Evolutionary conservation across 129 eudicot species (phyloP), one percentile per base, ranked within the genome.

Genomic region (Flaveria brownii): DNA sequence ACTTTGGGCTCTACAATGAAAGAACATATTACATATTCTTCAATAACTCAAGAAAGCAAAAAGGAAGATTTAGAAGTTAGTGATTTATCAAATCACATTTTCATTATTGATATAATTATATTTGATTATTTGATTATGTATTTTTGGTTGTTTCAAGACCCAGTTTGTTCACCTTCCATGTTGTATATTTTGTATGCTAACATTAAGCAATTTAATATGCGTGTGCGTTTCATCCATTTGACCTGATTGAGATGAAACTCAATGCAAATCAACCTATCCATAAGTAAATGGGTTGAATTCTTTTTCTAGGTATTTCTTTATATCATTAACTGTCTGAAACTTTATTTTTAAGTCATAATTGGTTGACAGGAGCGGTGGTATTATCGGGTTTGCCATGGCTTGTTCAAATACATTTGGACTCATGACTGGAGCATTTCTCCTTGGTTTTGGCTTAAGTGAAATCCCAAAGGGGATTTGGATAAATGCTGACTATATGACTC

Each of bases 351-450:
- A 30, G 36, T 51, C 55, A 52, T 52, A 11, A 69, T 52, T 50
- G 66, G 42, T 73, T 81, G 73, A 59, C 69, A 93, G 98, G 98
- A 54, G 85, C 30, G 96, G 96, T 49, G 87, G 92, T 68, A 87
- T 88, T 5, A 87, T 87, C 54, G 98, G 96, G 62, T 90, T 87
- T 70, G 98, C 96, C 23, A 93, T 93, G 98, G 98, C 97, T 33
- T 90, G 97, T 89, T 88, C 98, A 59, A 93, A 93, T 85, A 93
- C 98, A 49, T 93, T 88, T 85, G 98, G 98, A 59, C 98, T 93
- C 28, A 96, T 93, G 33, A 93, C 97, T 0, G 98, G 98, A 74
- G 98, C 98, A 16, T 90, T 93, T 88, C 95, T 93, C 70, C 88
- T 93, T 77, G 98, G 98, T 33, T 93, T 90, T 81, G 98, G 98